Base-by-base conservation (phyloP, 805 yeast species). In the Ogataea haglerorum region DNA sequence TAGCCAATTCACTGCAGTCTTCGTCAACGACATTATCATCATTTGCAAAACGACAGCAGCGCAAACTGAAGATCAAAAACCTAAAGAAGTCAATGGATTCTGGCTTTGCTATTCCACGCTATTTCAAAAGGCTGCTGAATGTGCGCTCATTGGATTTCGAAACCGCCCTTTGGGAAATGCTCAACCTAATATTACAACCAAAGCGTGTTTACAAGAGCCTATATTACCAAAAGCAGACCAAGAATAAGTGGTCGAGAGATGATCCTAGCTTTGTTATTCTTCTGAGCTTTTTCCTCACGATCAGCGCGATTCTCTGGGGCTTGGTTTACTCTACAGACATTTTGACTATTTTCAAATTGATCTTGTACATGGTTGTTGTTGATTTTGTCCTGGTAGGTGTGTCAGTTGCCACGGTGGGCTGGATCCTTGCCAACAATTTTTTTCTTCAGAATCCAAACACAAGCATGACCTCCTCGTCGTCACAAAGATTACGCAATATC, bases 271-370 rank as follows among this genome's bases (percentile, higher is more conserved):
- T 90, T 56, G 78, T 86, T 46, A 73, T 90, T 23, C 65, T 90
- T 29, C 67, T 89, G 38, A 73, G 85, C n/a, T 67, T 70, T 2
- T 73, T 89, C 44, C 64, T 90, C 19, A 70, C 78, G 2, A 59
- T 86, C 4, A 79, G 90, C 46, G 95, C 96, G 0, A 56, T 90
- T 16, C 93, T 88, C 1, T 89, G 96, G 96, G 96, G 96, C 4
- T 62, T 85, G 35, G 85, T 88, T 1, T 89, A 86, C 58, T 73
- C 85, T 2, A 83, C 88, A 3, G 70, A 75, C 4, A 47, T 85
- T 6, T 43, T 73, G 17, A 81, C 83, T 10, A 77, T 86, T 14
- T 45, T 85, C 43, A 77, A 75, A 54, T 70, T 89, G 55, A 76
- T 89, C 41, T 52, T 85, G 17, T 84, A 86, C 60, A 86, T 88